Evolutionary conservation across 2,329 filamentous ascomycete genomes (phyloP).

Genomic region (Hypoxylon sp.): DNA sequence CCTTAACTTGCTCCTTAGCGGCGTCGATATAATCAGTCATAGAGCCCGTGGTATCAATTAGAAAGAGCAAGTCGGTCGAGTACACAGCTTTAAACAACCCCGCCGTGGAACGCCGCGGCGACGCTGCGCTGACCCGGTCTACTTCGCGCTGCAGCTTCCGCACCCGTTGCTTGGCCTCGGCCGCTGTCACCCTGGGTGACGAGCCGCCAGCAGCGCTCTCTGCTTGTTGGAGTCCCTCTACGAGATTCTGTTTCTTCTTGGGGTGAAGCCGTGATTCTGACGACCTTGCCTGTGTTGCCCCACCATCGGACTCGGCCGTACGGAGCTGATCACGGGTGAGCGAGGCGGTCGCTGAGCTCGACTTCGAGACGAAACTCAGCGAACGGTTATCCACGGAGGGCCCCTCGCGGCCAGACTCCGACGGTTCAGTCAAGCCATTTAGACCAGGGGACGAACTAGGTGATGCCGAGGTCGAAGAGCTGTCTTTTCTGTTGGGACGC

Average conservation of each 20-base stretch:
- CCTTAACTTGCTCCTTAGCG: constrained; percentile 6
- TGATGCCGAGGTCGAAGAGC: background rate
- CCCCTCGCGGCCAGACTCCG: background rate
- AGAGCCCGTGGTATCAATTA: constrained; percentile 8
- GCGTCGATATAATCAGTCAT: constrained; percentile 7
- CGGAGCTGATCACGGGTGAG: background rate
- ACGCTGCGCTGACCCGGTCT: background rate
- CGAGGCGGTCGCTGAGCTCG: background rate
- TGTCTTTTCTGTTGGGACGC: background rate
- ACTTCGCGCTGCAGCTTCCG: background rate
- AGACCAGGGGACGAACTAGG: background rate
- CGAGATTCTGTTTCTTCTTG: background rate
- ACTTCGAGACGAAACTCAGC: background rate
- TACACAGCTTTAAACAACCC: background rate
- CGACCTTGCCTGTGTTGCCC: background rate
- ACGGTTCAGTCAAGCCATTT: background rate
- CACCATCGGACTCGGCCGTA: background rate
- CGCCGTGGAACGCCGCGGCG: background rate
- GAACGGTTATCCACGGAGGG: background rate
- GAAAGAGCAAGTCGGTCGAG: constrained; percentile 11
- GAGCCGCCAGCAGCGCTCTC: background rate
- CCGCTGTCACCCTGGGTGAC: background rate
- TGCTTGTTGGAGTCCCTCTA: background rate
- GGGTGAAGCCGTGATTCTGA: background rate
- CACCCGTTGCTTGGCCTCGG: background rate